Conservation (phyloP, 1,139 yeast genomes). For the Schwanniomyces etchellsii region DNA sequence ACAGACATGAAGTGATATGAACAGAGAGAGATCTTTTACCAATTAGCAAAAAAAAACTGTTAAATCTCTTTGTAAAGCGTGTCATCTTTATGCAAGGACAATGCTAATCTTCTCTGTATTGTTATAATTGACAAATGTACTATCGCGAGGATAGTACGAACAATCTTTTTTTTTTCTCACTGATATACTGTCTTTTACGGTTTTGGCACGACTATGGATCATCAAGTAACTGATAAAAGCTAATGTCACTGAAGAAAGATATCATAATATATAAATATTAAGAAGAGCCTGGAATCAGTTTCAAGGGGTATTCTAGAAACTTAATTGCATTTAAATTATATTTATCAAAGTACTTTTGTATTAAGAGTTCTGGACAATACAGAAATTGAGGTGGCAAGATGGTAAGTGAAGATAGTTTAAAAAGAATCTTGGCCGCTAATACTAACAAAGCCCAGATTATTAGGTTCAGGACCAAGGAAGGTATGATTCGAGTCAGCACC, state of each 20-base stretch:
- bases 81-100: conserved; percentile 99
- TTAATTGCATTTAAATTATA: too few relatives aligned
- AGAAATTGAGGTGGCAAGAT: too few relatives aligned
- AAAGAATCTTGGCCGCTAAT: conserved; percentile 1
- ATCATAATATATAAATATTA: too few relatives aligned
- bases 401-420: conserved; percentile 1
- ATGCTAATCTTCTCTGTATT: conserved; percentile 98
- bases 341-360: too few relatives aligned
- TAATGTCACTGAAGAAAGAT: too few relatives aligned
- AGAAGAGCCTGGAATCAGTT: too few relatives aligned
- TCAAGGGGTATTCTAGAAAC: too few relatives aligned
- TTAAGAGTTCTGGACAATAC: background rate
- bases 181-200: background rate
- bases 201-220: background rate
- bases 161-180: background rate
- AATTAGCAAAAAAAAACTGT: conserved; percentile 58
- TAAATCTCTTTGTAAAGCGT: conserved; percentile 96
- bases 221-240: too few relatives aligned
- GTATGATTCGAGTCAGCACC: conserved; percentile 65
- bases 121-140: conserved; percentile 61
- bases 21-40: too few relatives aligned
- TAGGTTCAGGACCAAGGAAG: conserved; percentile 80
- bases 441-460: conserved; percentile 26
- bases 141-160: conserved; percentile 42
- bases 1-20: too few relatives aligned